A percentile compares a stretch with the other conserved stretches of the same genome.
Evolutionary conservation across 805 yeast species (phyloP).

Genomic region (Metahyphopichia silvanorum): DNA sequence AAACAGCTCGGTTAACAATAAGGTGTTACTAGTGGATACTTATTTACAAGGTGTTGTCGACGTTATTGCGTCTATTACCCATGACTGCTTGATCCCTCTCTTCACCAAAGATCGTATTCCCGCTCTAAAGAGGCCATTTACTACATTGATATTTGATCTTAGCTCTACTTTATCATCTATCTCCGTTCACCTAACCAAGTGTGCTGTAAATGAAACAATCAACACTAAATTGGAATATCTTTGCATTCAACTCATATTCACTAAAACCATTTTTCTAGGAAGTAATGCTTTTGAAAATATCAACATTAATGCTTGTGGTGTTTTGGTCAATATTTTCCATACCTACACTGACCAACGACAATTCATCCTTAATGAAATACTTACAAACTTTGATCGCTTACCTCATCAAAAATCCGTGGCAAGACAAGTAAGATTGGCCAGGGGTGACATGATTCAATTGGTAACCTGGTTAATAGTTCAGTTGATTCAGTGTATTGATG

Average conservation of each 20-base stretch:
- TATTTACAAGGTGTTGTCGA: constrained; percentile 39
- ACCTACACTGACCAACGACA: constrained; percentile 49
- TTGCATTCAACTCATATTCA: constrained; percentile 39
- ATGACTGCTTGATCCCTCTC: constrained; percentile 21
- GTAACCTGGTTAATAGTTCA: constrained; percentile 44
- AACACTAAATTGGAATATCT: constrained; percentile 61
- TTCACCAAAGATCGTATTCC: constrained; percentile 2
- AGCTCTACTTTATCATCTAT: constrained; percentile 7
- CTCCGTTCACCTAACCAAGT: constrained; percentile 6
- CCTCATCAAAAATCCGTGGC: constrained; percentile 44
- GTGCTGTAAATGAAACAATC: constrained; percentile 41
- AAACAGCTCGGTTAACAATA: constrained; percentile 38
- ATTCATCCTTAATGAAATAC: constrained; percentile 59
- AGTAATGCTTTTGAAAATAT: constrained; percentile 20
- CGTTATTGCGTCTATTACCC: constrained; percentile 31
- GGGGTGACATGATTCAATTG: constrained; percentile 49
- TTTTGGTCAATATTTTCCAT: constrained; percentile 32
- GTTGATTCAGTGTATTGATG: constrained; percentile 39
- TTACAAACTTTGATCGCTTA: constrained; percentile 47
- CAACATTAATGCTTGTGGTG: constrained; percentile 21
- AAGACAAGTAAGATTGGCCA: constrained; percentile 38
- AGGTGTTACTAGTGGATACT: constrained; percentile 43
- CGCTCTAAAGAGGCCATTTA: constrained; percentile 7
- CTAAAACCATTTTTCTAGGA: constrained; percentile 16
- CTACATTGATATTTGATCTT: constrained; percentile 11